Conservation (phyloP, 2,329 filamentous ascomycete species). For the Knoxdaviesia capensis region DNA sequence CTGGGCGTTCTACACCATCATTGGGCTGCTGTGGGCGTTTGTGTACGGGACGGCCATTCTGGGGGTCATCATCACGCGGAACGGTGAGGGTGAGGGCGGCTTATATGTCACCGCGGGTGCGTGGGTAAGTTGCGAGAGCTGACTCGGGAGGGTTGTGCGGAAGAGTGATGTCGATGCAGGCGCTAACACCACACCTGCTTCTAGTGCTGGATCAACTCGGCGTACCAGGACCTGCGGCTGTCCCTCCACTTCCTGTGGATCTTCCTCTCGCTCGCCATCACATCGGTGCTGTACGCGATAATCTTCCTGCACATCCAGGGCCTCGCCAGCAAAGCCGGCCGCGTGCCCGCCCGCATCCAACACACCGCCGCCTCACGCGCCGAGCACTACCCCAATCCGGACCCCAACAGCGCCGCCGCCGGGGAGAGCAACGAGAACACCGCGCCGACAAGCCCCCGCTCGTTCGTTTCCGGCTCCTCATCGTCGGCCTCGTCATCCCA, state of each 20-base stretch:
- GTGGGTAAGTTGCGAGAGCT: constrained; percentile 30
- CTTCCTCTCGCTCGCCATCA: constrained; percentile 20
- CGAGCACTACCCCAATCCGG: constrained; percentile 4
- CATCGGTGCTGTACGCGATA: constrained; percentile 17
- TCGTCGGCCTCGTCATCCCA: constrained; percentile 8
- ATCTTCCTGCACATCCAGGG: constrained; percentile 19
- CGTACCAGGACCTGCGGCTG: constrained; percentile 32
- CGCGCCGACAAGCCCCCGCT: constrained; percentile 2
- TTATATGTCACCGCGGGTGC: constrained; percentile 45
- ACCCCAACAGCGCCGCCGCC: constrained; percentile 6
- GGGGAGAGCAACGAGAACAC: too few relatives aligned
- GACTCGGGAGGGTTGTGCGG: too few relatives aligned
- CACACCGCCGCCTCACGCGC: constrained; percentile 6
- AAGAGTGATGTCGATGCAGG: too few relatives aligned
- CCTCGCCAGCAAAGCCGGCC: constrained; percentile 4
- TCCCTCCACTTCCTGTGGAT: constrained; percentile 47
- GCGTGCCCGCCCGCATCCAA: constrained; percentile 5
- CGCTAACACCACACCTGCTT: too few relatives aligned
- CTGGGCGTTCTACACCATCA: constrained; percentile 24
- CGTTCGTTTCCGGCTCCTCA: constrained; percentile 3
- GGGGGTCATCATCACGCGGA: constrained; percentile 21
- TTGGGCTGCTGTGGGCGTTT: constrained; percentile 35
- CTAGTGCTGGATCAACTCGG: constrained; percentile 42
- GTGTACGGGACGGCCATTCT: constrained; percentile 35
- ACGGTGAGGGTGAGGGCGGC: constrained; percentile 19